Evolutionary conservation across 306 rosid species (phyloP).

Genomic region (Pterocarpus santalinus): DNA sequence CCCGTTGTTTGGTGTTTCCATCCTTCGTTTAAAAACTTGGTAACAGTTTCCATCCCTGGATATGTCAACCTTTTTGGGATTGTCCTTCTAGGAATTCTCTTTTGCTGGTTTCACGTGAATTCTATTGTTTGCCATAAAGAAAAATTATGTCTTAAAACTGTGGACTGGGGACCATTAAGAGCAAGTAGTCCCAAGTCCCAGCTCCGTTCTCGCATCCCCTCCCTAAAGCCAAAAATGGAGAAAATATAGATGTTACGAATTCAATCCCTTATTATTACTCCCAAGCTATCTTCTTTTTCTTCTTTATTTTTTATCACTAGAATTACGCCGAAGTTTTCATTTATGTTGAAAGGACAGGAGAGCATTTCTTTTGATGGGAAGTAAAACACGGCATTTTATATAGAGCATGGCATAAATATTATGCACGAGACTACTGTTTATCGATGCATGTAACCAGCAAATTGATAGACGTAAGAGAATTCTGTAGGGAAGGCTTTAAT

Average conservation of each 20-base stretch:
- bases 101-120: constrained; percentile 19
- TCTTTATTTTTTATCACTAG: no score
- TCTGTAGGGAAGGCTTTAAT: no score
- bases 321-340: no score
- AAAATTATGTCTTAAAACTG: background rate
- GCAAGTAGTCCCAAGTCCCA: background rate
- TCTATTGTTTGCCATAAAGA: background rate
- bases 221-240: background rate
- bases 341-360: background rate
- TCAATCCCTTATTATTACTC: no score
- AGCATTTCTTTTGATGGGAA: no score
- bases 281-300: no score
- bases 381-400: no score
- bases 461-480: no score
- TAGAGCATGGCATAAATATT: no score
- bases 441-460: no score
- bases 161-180: background rate
- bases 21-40: constrained; percentile 16
- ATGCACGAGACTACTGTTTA: no score
- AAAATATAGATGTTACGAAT: background rate
- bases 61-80: background rate
- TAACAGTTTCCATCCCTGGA: constrained; percentile 19
- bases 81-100: background rate
- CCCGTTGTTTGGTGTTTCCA: constrained; percentile 33
- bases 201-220: background rate